Base-by-base conservation (phyloP, 805 yeast species). In the Starmerella roubikii region DNA sequence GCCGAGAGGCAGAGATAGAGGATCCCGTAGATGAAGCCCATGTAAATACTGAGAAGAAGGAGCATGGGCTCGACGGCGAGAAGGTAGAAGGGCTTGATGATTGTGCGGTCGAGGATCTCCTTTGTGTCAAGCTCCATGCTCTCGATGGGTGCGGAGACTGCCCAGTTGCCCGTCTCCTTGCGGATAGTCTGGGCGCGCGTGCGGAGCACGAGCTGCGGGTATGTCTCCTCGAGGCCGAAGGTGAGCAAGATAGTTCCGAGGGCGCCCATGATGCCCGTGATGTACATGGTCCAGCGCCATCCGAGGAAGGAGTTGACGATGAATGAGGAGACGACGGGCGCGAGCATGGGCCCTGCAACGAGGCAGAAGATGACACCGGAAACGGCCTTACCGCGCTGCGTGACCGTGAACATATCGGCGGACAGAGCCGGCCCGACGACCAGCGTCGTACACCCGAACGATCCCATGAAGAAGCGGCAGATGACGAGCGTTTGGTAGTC, bases 131-230 rank as follows among this genome's bases (percentile, higher is more conserved):
- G 58, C 43, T 70, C 67, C 40, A 69, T 69, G 44, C 67, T 72
- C 51, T 86, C 96, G 57, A 82, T 93, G 60, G 82, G 93, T 17
- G 96, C 82, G 83, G 84, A 83, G 46, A 82, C 81, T 52, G 79
- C 79, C 44, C 67, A 66, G 56, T 85, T 80, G 33, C 91, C 86
- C 4, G 94, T 80, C 55, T 76, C 78, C 52, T 71, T 68, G 62
- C 95, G 72, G 51, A 84, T 55, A 53, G 58, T 68, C 38, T 58
- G 59, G 17, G 95, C 95, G 54, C 77, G 71, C 30, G 55, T 65
- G 50, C 76, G 74, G 45, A 83, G 65, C 36, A 84, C 75, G 0
- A 51, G 46, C 15, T 60, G 59, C 8, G 54, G 58, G 44, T 64
- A 68, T 7, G 61, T 58, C 60, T 66, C 58, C 54, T 59, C 21